Percentiles rank a stretch among this genome's conserved stretches.
phyloP scores from a whole-genome alignment of 768 basidiomycete species.

The Lentinula aciculospora region DNA sequence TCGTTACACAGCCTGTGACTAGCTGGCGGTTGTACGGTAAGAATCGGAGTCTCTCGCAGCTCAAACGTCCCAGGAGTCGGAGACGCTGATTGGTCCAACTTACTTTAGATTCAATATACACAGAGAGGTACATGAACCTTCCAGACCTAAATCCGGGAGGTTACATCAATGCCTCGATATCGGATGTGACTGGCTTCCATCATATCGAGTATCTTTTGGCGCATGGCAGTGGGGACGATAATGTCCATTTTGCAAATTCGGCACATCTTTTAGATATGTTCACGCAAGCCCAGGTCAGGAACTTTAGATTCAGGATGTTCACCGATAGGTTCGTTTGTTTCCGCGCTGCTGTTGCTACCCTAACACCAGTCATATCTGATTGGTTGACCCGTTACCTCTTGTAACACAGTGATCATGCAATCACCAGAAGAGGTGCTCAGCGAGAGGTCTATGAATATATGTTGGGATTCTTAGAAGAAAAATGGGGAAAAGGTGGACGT shows the following conservation, averaged over 20 bases:
- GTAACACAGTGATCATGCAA: constrained; percentile 68
- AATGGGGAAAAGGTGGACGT: constrained; percentile 85
- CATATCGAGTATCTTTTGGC: constrained; percentile 78
- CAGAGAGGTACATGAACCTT: constrained; percentile 93
- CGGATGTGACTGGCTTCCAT: constrained; percentile 82
- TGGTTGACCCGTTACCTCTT: constrained; percentile 10
- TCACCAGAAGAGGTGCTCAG: constrained; percentile 67
- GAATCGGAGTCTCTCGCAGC: constrained; percentile 12
- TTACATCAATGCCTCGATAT: constrained; percentile 87
- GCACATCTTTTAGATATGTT: constrained; percentile 93
- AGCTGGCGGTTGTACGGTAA: constrained; percentile 80
- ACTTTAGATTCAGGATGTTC: constrained; percentile 91
- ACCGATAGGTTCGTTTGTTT: constrained; percentile 71
- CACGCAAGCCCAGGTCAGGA: constrained; percentile 65
- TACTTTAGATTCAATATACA: constrained; percentile 83
- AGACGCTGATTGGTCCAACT: constrained; percentile 2
- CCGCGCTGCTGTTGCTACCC: constrained; percentile 9
- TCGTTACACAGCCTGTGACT: constrained; percentile 63
- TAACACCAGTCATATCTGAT: constrained; percentile 14
- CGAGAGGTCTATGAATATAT: constrained; percentile 86
- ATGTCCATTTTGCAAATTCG: constrained; percentile 91
- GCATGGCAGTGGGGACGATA: constrained; percentile 95
- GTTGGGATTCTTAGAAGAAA: constrained; percentile 79
- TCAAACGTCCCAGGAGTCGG: background rate
- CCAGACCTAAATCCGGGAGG: constrained; percentile 75